Evolutionary conservation across 768 basidiomycete genomes (phyloP).

Genomic region (Tremella fuciformis): DNA sequence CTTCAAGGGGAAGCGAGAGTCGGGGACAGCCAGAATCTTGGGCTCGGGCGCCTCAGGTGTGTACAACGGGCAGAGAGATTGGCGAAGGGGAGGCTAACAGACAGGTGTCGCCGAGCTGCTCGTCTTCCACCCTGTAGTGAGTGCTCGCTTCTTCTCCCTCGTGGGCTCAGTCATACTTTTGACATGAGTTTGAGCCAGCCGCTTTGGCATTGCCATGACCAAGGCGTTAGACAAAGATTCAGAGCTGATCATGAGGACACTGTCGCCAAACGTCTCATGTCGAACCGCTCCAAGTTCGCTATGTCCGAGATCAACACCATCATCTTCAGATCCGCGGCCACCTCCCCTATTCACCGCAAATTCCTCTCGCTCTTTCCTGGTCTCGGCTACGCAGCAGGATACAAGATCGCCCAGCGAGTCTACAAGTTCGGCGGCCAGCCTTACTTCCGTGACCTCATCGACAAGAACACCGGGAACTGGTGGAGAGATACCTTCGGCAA

Average conservation of each 20-base stretch:
- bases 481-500: conserved; percentile 87
- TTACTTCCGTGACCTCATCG: conserved; percentile 90
- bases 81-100: not conserved
- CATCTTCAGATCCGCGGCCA: conserved; percentile 81
- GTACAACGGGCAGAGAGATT: conserved; percentile 36
- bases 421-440: conserved; percentile 99
- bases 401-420: conserved; percentile 88
- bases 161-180: too few species aligned
- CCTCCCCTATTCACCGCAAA: conserved; percentile 64
- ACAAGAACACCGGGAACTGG: conserved; percentile 70
- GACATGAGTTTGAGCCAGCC: too few species aligned
- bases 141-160: not conserved
- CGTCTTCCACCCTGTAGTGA: conserved; percentile 75
- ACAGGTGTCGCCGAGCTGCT: conserved; percentile 89
- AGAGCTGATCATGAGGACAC: conserved; percentile 61
- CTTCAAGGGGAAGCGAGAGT: conserved; percentile 59
- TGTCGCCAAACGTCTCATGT: conserved; percentile 97
- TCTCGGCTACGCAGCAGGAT: conserved; percentile 95
- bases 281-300: conserved; percentile 68
- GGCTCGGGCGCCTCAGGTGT: conserved; percentile 89
- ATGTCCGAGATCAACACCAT: conserved; percentile 65
- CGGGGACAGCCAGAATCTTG: conserved; percentile 80
- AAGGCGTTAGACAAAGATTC: not conserved
- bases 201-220: not conserved
- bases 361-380: conserved; percentile 91